These are phyloP conservation scores for Erodium maritimum DNA, from an alignment of 345 rosid genomes.

Conservation along the genomic window DNA sequence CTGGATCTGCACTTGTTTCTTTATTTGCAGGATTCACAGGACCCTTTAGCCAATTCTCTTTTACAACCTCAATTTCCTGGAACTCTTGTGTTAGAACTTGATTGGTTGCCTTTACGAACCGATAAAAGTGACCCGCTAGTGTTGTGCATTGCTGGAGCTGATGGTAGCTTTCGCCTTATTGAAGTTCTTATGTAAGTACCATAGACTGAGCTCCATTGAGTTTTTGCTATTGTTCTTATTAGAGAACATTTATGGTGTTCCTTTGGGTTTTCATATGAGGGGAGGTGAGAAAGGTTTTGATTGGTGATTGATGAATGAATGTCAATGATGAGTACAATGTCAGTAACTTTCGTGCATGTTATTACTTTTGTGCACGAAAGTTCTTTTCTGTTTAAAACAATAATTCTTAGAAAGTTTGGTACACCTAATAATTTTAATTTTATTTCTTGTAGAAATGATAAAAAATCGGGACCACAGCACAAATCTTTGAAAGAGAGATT, in stretches of 20 bases:
- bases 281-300: too few species aligned
- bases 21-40: conserved; percentile 72
- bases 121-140: conserved; percentile 77
- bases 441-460: conserved; percentile 49
- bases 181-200: conserved; percentile 68
- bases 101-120: conserved; percentile 80
- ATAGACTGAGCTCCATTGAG: not conserved
- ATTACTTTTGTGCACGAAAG: not conserved
- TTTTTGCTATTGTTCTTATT: not conserved
- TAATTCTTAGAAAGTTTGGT: not conserved
- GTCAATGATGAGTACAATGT: not conserved
- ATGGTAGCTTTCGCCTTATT: conserved; percentile 84
- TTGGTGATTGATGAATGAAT: not conserved
- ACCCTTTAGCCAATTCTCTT: conserved; percentile 93
- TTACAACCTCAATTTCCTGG: conserved; percentile 94
- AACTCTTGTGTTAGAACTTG: conserved; percentile 89
- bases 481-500: conserved; percentile 68
- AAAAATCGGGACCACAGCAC: conserved; percentile 36
- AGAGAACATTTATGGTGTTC: not conserved
- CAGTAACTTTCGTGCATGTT: not conserved
- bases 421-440: conserved; percentile 4
- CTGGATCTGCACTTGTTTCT: conserved; percentile 7
- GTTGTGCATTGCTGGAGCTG: conserved; percentile 93
- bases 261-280: not conserved
- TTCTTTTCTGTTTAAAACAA: not conserved